A percentile compares a stretch with the other conserved stretches of the same genome.
These are phyloP conservation scores for Cyamopsis tetragonoloba DNA, from an alignment of 306 rosid genomes.

Conservation along the genomic window DNA sequence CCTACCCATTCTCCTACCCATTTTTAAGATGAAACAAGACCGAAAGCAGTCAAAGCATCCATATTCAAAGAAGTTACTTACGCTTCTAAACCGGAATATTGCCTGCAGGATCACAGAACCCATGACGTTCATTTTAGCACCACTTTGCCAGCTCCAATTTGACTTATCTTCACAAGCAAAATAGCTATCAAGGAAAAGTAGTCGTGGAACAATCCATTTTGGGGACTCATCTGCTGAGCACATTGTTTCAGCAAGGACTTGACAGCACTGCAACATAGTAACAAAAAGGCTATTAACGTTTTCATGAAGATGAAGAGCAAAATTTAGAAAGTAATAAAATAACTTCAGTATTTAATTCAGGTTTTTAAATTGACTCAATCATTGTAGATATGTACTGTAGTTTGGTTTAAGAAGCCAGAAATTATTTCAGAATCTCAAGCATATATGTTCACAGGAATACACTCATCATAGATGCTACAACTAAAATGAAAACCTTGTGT, in stretches of 20 bases:
- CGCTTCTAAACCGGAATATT: conserved; percentile 45
- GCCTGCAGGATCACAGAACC: conserved; percentile 89
- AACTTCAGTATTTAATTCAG: neutral
- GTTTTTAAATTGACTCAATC: neutral
- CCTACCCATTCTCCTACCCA: neutral
- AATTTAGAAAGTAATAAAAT: conserved; percentile 23
- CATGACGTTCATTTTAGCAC: conserved; percentile 59
- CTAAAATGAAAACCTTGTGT: conserved; percentile 49
- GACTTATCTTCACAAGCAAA: conserved; percentile 59
- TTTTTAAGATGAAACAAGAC: neutral
- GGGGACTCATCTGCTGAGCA: conserved; percentile 54
- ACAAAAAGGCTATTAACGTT: conserved; percentile 12
- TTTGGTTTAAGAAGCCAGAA: neutral
- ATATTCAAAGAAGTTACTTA: conserved; percentile 30
- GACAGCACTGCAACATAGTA: conserved; percentile 61
- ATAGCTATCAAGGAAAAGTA: conserved; percentile 77
- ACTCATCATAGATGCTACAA: conserved; percentile 27
- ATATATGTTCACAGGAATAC: neutral
- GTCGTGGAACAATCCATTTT: conserved; percentile 69
- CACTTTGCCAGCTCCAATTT: conserved; percentile 68
- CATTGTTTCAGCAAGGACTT: conserved; percentile 67
- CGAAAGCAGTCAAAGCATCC: neutral
- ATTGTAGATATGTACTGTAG: neutral
- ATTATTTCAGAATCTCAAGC: conserved; percentile 5
- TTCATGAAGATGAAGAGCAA: conserved; percentile 20